Evolutionary conservation across 2,329 filamentous ascomycete species (phyloP), one percentile per base, ranked within the genome.

Genomic region (Cladophialophora immunda): DNA sequence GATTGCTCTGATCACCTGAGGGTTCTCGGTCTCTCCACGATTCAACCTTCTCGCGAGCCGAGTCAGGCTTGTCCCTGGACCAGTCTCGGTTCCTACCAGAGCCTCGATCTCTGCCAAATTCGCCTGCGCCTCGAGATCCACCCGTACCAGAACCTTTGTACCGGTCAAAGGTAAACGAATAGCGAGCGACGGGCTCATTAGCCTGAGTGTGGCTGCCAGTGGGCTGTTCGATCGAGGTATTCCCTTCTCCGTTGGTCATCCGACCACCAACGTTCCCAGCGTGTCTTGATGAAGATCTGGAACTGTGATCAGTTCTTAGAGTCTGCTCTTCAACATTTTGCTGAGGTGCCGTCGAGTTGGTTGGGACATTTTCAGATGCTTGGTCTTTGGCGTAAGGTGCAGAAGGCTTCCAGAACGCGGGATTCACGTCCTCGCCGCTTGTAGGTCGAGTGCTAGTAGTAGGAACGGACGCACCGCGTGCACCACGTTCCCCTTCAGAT

Each of bases 401-500:
- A 36, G 74, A 66, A 63, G 79, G 78, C 64, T 77, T 78, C 45
- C 75, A 73, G 56, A 79, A 78, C 9, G 73, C 29, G 22, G 72
- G 62, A 32, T 73, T 74, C 11, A 70, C 70, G 61, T 64, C 67
- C 3, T 80, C 79, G 7, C 73, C 70, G 66, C 76, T 80, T 34
- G 75, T 74, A 15, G 78, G 76, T 57, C 79, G 77, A 59, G 75
- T 73, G 9, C 75, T 70, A 55, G 76, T 78, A 6, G 77, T 78
- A 58, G 80, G 77, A n/a, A 79, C 72, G 41, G 79, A 81, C 60
- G 76, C 77, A 27, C 79, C 79, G 55, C 79, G 78, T 59, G 69
- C 71, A 59, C 76, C 74, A 71, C 74, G 77, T 30, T 76, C 68
- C 27, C 62, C 68, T 32, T 66, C 71, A 17, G 65, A 41, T 59